phyloP scores from a whole-genome alignment of 345 rosid species.

The Lepidium sativum region DNA sequence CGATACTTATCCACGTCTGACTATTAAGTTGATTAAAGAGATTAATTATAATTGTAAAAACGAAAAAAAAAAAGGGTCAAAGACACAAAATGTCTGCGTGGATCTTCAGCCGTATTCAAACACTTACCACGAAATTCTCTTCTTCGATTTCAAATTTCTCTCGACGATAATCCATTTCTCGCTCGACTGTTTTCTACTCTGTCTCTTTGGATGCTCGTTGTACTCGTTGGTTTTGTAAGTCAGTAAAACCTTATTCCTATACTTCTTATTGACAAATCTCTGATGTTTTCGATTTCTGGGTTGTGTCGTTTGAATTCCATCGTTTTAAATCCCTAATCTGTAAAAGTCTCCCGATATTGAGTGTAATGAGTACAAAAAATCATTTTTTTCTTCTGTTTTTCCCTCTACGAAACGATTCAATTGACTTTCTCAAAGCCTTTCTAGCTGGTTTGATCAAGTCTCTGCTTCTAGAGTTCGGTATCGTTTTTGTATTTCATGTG shows the following conservation, averaged over 20 bases:
- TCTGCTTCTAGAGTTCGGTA: not conserved
- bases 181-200: not conserved
- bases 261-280: not conserved
- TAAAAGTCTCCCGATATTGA: not conserved
- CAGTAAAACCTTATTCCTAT: not conserved
- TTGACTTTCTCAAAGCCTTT: not conserved
- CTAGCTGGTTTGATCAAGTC: constrained; percentile 4
- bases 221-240: not conserved
- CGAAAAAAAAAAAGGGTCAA: not conserved
- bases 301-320: not conserved
- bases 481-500: not conserved
- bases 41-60: not conserved
- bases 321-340: not conserved
- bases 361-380: not conserved
- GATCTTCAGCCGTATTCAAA: constrained; percentile 21
- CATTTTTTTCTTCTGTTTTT: not conserved
- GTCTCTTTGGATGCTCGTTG: not conserved
- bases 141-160: not conserved
- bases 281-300: not conserved
- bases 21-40: not conserved
- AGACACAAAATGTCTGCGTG: constrained; percentile 10
- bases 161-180: not conserved
- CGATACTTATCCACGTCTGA: constrained; percentile 17
- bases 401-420: not conserved
- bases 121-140: not conserved